Conservation (phyloP, 352 stramenopile species). For the Globisporangium carolinianum region DNA sequence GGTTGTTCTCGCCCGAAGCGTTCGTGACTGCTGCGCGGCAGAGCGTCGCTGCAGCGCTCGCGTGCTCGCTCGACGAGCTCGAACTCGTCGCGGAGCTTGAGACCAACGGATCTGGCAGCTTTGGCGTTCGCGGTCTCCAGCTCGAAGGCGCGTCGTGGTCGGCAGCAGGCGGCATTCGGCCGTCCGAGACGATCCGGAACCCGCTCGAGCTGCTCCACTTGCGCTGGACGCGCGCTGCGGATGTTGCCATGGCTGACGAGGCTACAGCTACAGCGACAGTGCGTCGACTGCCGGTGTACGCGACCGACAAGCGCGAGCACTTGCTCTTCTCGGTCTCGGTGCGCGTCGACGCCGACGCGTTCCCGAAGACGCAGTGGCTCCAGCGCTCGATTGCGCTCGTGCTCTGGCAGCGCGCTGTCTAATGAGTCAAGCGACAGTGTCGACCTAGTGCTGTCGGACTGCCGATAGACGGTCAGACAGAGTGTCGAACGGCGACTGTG, state of each 20-base stretch:
- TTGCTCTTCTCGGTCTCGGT: conserved; percentile 84
- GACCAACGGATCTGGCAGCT: conserved; percentile 29
- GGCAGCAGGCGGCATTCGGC: conserved; percentile 40
- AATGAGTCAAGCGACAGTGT: no score
- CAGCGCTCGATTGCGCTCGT: conserved; percentile 78
- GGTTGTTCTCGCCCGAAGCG: conserved; percentile 89
- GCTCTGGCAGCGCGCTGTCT: conserved; percentile 45
- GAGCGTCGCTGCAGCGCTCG: conserved; percentile 67
- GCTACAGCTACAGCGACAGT: conserved; percentile 11
- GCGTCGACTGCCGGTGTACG: conserved; percentile 81
- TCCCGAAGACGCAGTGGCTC: conserved; percentile 63
- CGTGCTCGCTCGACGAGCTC: conserved; percentile 87
- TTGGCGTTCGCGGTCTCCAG: conserved; percentile 66
- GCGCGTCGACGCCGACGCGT: conserved; percentile 33
- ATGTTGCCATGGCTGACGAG: conserved; percentile 5
- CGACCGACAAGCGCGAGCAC: conserved; percentile 59
- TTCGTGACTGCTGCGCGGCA: conserved; percentile 91
- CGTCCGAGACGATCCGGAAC: conserved; percentile 75
- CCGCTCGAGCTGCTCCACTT: conserved; percentile 61
- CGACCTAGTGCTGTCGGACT: no score
- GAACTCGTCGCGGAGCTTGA: conserved; percentile 70
- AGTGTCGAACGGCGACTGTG: no score
- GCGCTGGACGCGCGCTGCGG: conserved; percentile 43
- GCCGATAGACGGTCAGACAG: no score
- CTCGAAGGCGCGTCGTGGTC: conserved; percentile 83